Percentiles rank a stretch among this genome's conserved stretches.
These are phyloP conservation scores for Mayamaea pseudoterrestris DNA, from an alignment of 108 stramenopile genomes.

Conservation along the genomic window DNA sequence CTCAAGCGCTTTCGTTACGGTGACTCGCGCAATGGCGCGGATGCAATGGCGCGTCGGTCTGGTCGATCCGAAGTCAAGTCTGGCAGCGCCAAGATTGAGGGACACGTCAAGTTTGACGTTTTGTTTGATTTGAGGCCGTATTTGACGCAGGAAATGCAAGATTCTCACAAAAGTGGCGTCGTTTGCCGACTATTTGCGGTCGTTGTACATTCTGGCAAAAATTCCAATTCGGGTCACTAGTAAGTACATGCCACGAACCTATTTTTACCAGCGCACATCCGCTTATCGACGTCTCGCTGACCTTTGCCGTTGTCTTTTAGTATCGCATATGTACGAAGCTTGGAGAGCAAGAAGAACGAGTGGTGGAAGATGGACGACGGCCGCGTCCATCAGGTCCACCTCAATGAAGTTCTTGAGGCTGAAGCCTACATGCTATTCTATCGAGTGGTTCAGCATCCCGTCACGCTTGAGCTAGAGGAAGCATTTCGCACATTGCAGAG, in stretches of 20 bases:
- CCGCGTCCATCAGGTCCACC: conserved; percentile 36
- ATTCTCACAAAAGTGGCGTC: conserved; percentile 47
- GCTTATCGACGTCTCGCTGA: background rate
- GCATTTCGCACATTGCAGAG: background rate
- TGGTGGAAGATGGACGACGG: conserved; percentile 92
- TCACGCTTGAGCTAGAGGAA: conserved; percentile 33
- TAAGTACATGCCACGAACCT: too few relatives aligned
- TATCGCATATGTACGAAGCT: conserved; percentile 53
- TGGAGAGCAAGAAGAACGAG: conserved; percentile 51
- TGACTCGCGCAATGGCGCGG: background rate
- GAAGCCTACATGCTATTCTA: conserved; percentile 90
- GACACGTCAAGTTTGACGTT: conserved; percentile 55
- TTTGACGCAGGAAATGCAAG: conserved; percentile 47
- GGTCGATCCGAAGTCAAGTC: conserved; percentile 45
- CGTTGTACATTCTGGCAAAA: conserved; percentile 78
- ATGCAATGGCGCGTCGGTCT: conserved; percentile 6
- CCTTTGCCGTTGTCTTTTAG: too few relatives aligned
- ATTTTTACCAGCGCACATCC: background rate
- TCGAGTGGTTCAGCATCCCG: conserved; percentile 72
- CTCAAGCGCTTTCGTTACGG: conserved; percentile 84
- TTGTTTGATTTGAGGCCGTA: conserved; percentile 69
- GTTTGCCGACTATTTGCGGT: conserved; percentile 82
- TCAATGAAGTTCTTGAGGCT: conserved; percentile 54
- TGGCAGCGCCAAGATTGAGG: conserved; percentile 85
- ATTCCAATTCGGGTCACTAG: conserved; percentile 80